Percentiles rank a stretch among this genome's conserved stretches.
phyloP scores from a whole-genome alignment of 1,284 basidiomycete species.

The Ustilago loliicola region DNA sequence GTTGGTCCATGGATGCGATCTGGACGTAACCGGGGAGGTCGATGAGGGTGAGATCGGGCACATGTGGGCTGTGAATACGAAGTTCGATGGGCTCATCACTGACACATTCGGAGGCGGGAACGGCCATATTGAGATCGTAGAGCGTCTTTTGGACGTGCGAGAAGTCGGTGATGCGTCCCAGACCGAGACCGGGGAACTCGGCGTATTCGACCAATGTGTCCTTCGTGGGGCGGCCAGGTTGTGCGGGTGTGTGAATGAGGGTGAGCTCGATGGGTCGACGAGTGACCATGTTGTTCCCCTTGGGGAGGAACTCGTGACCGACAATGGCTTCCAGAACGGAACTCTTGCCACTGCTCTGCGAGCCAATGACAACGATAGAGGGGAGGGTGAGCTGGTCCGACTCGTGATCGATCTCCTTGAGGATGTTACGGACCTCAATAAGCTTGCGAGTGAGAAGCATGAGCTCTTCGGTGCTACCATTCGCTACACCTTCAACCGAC shows the following conservation, averaged over 20 bases:
- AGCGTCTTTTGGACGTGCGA: slow-evolving; percentile 89
- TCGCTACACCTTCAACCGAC: slow-evolving; percentile 9
- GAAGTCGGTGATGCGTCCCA: slow-evolving; percentile 91
- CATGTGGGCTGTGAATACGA: slow-evolving; percentile 92
- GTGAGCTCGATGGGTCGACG: slow-evolving; percentile 97
- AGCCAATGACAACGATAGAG: slow-evolving; percentile 97
- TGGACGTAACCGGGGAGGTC: slow-evolving; percentile 98
- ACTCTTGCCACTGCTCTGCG: slow-evolving; percentile 97
- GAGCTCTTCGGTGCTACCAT: slow-evolving; percentile 72
- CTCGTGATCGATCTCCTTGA: slow-evolving; percentile 94
- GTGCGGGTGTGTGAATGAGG: slow-evolving; percentile 81
- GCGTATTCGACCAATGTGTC: slow-evolving; percentile 82
- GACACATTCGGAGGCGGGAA: slow-evolving; percentile 87
- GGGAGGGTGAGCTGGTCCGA: slow-evolving; percentile 84
- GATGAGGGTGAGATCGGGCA: slow-evolving; percentile 96
- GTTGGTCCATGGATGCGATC: slow-evolving; percentile 93
- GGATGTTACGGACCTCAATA: slow-evolving; percentile 93
- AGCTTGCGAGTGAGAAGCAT: slow-evolving; percentile 95
- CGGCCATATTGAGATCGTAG: slow-evolving; percentile 93
- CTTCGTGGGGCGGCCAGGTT: slow-evolving; percentile 68
- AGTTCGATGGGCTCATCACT: slow-evolving; percentile 96
- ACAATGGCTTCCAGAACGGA: slow-evolving; percentile 97
- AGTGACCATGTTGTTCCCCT: slow-evolving; percentile 99
- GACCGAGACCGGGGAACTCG: slow-evolving; percentile 90
- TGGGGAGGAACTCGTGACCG: slow-evolving; percentile 96